phyloP scores from a whole-genome alignment of 2,329 filamentous ascomycete genomes.

The Colletotrichum sp. region DNA sequence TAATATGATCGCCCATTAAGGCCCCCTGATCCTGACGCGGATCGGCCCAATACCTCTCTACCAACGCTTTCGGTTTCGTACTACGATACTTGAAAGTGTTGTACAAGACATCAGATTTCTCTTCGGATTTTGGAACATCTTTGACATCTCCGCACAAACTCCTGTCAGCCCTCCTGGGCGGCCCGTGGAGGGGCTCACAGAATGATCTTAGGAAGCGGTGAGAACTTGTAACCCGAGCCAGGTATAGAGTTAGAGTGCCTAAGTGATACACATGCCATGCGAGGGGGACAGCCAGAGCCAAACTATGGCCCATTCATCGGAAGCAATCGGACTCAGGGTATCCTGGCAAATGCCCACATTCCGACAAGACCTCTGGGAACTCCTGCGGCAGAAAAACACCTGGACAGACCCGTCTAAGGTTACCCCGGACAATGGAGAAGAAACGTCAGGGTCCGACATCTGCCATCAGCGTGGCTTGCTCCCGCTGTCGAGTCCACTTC shows the following conservation, averaged over 20 bases:
- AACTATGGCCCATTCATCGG: not conserved
- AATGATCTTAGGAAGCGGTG: not conserved
- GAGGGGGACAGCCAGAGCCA: not conserved
- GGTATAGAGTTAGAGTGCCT: not conserved
- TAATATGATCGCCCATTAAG: not conserved
- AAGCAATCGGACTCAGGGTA: not conserved
- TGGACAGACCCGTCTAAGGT: not conserved
- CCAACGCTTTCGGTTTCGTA: not conserved
- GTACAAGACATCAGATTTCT: not conserved
- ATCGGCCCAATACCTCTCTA: not conserved
- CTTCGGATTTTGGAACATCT: not conserved
- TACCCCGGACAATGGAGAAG: not conserved
- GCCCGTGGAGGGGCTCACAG: not conserved
- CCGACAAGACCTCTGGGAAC: too few species aligned
- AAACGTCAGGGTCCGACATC: not conserved
- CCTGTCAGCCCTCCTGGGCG: not conserved
- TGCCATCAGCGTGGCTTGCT: not conserved
- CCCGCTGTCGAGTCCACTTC: not conserved
- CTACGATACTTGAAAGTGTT: not conserved
- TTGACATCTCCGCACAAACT: not conserved
- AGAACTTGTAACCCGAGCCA: not conserved
- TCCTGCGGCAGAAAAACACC: not conserved
- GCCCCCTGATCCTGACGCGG: not conserved
- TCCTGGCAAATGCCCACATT: not conserved
- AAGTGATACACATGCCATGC: not conserved